Evolutionary conservation across 352 stramenopile genomes (phyloP).

Genomic region (Globisporangium cylindrosporum): DNA sequence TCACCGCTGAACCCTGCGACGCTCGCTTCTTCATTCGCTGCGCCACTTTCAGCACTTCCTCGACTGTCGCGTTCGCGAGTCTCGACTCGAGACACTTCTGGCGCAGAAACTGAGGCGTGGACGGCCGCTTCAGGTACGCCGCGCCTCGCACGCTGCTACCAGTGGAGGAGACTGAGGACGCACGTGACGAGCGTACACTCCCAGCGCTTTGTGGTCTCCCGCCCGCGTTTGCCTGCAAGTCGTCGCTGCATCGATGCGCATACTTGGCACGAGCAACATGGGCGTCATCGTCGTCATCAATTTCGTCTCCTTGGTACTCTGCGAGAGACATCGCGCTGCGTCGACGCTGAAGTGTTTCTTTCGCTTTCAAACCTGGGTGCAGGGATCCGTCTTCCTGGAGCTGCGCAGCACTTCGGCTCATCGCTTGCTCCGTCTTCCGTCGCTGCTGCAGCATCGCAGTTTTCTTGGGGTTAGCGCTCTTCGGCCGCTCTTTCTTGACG

Average conservation of each 20-base stretch:
- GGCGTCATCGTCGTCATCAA: neutral
- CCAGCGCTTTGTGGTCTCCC: conserved; percentile 50
- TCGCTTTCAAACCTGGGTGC: neutral
- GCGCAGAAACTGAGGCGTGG: conserved; percentile 57
- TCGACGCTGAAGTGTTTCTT: conserved; percentile 8
- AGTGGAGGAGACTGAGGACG: conserved; percentile 21
- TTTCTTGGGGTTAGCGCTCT: conserved; percentile 67
- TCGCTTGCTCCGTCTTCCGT: conserved; percentile 42
- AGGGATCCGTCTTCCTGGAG: conserved; percentile 6
- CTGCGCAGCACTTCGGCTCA: conserved; percentile 15
- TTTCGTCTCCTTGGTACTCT: conserved; percentile 9
- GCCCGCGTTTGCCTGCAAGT: conserved; percentile 2
- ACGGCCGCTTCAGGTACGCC: conserved; percentile 55
- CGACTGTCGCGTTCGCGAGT: conserved; percentile 18
- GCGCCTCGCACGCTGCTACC: conserved; percentile 37
- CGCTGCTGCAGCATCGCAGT: conserved; percentile 57
- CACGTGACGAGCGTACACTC: conserved; percentile 33
- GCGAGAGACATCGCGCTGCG: conserved; percentile 14
- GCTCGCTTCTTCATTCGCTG: conserved; percentile 37
- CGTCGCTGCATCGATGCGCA: conserved; percentile 3
- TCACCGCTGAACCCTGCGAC: conserved; percentile 14
- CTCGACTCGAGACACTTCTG: conserved; percentile 70
- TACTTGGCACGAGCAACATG: neutral
- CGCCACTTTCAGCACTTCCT: conserved; percentile 7
- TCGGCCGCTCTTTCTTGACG: conserved; percentile 49